Evolutionary conservation across 2,329 filamentous ascomycete genomes (phyloP).

Genomic region (Pezicula neosporulosa): DNA sequence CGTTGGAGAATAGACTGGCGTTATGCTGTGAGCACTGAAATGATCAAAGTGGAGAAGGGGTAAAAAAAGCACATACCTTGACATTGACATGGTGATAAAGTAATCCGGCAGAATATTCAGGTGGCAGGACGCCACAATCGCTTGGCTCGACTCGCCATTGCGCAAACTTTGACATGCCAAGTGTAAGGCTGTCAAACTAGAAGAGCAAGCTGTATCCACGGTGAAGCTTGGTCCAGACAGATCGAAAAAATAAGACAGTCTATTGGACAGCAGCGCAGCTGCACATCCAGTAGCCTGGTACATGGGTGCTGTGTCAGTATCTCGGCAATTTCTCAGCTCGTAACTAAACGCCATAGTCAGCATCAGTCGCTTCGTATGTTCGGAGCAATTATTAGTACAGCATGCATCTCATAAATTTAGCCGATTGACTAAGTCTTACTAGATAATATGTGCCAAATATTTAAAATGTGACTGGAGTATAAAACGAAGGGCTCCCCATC

Average conservation of each 20-base stretch:
- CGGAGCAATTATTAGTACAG: too few relatives aligned
- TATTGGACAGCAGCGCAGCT: constrained; percentile 5
- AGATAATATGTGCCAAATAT: too few relatives aligned
- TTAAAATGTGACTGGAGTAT: too few relatives aligned
- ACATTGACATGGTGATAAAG: constrained; percentile 5
- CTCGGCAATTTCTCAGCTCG: constrained; percentile 12
- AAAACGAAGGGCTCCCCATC: too few relatives aligned
- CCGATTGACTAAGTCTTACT: too few relatives aligned
- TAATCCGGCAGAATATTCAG: constrained; percentile 5
- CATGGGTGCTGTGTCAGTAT: constrained; percentile 18
- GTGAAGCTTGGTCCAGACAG: constrained; percentile 3
- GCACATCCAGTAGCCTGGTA: constrained; percentile 21
- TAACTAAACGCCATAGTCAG: background rate
- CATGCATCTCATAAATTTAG: too few relatives aligned
- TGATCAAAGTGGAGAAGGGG: constrained; percentile 24
- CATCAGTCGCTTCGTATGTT: too few relatives aligned
- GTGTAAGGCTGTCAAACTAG: constrained; percentile 51
- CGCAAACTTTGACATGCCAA: constrained; percentile 49
- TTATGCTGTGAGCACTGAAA: too few relatives aligned
- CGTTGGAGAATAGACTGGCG: background rate
- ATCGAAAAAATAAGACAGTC: constrained; percentile 21
- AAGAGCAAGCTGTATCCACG: constrained; percentile 50
- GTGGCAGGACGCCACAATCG: background rate
- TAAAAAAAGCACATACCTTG: background rate
- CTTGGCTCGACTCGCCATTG: constrained; percentile 35